Evolutionary conservation across 176 grass and related monocot species (phyloP).

Genomic region (Tuctoria greenei): DNA sequence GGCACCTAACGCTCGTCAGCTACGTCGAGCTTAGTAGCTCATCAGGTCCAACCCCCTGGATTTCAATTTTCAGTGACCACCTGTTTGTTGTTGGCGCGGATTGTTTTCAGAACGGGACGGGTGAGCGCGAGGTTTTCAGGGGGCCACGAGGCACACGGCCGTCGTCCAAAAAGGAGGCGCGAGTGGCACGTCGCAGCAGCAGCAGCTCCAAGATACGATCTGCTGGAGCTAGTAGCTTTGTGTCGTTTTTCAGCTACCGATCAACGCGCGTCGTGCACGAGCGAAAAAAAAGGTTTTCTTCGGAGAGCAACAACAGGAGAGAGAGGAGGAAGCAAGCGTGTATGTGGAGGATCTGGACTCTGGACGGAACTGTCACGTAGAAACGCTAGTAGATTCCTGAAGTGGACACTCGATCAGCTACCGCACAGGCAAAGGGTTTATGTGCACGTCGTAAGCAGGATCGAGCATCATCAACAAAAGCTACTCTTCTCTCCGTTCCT

Average conservation of each 20-base stretch:
- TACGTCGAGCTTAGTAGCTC: background rate
- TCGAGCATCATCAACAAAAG: background rate
- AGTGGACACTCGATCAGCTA: background rate
- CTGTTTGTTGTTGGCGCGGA: constrained; percentile 5
- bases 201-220: background rate
- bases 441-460: background rate
- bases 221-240: background rate
- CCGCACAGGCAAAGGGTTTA: background rate
- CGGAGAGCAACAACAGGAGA: background rate
- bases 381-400: background rate
- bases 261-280: background rate
- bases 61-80: constrained; percentile 11
- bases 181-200: constrained; percentile 6
- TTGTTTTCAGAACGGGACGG: background rate
- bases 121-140: constrained; percentile 21
- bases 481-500: background rate
- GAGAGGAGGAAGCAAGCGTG: background rate
- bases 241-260: constrained; percentile 21
- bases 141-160: background rate
- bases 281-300: background rate
- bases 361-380: background rate
- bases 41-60: no score
- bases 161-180: background rate
- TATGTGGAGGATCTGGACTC: background rate
- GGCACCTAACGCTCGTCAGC: constrained; percentile 2